phyloP scores from a whole-genome alignment of 1,284 basidiomycete species.

The Dichomitus squalens region DNA sequence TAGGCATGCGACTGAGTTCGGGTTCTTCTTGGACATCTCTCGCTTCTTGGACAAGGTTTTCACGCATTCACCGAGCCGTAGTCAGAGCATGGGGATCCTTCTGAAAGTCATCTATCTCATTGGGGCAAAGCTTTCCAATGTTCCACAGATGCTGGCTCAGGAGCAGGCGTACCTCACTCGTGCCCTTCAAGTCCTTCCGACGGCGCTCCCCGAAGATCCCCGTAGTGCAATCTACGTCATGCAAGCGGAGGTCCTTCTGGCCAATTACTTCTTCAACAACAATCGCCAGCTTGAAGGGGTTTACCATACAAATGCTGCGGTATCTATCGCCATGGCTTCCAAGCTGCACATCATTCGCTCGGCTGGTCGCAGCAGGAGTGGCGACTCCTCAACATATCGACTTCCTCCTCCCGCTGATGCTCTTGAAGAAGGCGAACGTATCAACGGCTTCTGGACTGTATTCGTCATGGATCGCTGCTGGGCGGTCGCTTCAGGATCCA shows the following conservation, averaged over 20 bases:
- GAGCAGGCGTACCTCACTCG: slow-evolving; percentile 33
- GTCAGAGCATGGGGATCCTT: slow-evolving; percentile 27
- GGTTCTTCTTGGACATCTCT: slow-evolving; percentile 44
- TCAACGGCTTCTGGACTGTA: slow-evolving; percentile 50
- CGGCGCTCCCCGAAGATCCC: slow-evolving; percentile 36
- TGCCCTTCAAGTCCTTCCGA: slow-evolving; percentile 34
- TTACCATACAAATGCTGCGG: slow-evolving; percentile 45
- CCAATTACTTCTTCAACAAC: slow-evolving; percentile 45
- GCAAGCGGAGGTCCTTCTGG: slow-evolving; percentile 49
- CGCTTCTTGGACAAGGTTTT: slow-evolving; percentile 36
- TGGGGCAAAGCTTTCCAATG: slow-evolving; percentile 27
- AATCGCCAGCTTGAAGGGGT: slow-evolving; percentile 44
- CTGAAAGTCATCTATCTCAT: slow-evolving; percentile 31
- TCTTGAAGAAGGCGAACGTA: slow-evolving; percentile 46
- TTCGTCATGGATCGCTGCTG: slow-evolving; percentile 45
- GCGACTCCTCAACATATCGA: slow-evolving; percentile 20
- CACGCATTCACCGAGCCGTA: slow-evolving; percentile 25
- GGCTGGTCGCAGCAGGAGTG: slow-evolving; percentile 18
- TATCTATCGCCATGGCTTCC: slow-evolving; percentile 42
- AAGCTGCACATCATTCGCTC: slow-evolving; percentile 40
- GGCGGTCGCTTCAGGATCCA: slow-evolving; percentile 39
- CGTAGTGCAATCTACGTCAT: slow-evolving; percentile 42
- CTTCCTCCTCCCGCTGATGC: slow-evolving; percentile 38
- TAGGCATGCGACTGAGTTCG: slow-evolving; percentile 38
- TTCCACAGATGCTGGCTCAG: slow-evolving; percentile 24